Evolutionary conservation across 495 filamentous ascomycete genomes (phyloP), one percentile per base, ranked within the genome.

Genomic region (Sordaria brevicollis): DNA sequence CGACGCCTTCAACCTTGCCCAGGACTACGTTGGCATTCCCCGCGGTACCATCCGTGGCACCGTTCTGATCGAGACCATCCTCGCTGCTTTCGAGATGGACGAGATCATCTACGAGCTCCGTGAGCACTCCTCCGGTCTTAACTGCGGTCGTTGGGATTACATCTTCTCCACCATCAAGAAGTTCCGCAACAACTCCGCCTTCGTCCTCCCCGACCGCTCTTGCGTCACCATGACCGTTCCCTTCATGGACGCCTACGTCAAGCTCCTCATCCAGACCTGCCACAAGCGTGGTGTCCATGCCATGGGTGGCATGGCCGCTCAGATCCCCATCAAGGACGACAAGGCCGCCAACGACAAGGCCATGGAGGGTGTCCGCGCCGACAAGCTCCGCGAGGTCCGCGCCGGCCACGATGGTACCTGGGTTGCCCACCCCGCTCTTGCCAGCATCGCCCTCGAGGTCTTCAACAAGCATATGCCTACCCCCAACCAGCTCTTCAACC

Each of bases 81-180:
- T 93, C 31, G 95, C 96, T 35, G 96, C 93, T n/a, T 99, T 99
- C 75, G 96, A 99, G 85, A 99, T 99, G 95, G 95, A 99, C 70
- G 95, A 99, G 90, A 98, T 99, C 81, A 98, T 99, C 81, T 99
- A 97, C 83, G 95, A 99, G 82, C 90, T 99, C 72, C 92, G 95
- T 39, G 94, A 98, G 78, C 95, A 99, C 85, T 93, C 89, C 81
- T 91, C 95, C 11, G 95, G 95, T 67, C 87, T 99, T 73, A 99
- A 99, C 86, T 99, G 95, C 81, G 95, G 95, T 66, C 91, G 95
- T 66, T 99, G 95, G 95, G 95, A 99, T 79, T 99, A 99, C 86
- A 98, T 99, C 83, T 99, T 99, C 86, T 94, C 90, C 80, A 92
- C 95, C 77, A 99, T 99, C 86, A 99, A 99, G 87, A 97, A 97